These are phyloP conservation scores for Warburgia ugandensis DNA, from an alignment of 164 flowering plant species.

Conservation along the genomic window DNA sequence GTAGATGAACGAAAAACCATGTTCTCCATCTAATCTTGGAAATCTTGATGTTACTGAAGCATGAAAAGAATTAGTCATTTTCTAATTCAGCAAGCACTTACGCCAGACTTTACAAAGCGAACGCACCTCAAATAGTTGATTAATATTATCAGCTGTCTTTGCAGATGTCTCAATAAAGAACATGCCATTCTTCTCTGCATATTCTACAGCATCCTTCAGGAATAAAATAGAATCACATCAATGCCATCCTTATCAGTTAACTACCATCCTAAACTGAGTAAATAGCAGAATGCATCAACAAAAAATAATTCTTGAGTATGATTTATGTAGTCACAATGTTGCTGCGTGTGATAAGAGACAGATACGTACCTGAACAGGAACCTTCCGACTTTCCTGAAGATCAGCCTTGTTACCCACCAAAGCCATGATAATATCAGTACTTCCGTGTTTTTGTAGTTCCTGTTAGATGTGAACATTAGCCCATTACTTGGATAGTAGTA, in stretches of 20 bases:
- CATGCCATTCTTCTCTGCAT: conserved; percentile 97
- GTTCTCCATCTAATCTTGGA: too few species aligned
- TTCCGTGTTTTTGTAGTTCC: conserved; percentile 98
- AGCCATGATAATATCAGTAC: conserved; percentile 92
- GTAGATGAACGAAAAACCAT: too few species aligned
- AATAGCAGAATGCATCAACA: too few species aligned
- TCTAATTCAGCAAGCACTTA: too few species aligned
- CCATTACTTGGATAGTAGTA: too few species aligned
- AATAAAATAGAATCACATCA: conserved; percentile 1
- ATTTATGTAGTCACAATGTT: neutral
- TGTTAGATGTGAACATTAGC: conserved; percentile 16
- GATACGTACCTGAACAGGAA: conserved; percentile 55
- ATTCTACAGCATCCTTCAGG: conserved; percentile 74
- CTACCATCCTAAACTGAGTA: neutral
- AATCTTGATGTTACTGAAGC: too few species aligned
- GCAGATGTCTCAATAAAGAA: conserved; percentile 99
- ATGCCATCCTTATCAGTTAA: neutral
- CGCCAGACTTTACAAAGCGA: neutral
- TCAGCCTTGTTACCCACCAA: conserved; percentile 99
- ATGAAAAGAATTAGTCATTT: too few species aligned
- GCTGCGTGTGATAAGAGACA: neutral
- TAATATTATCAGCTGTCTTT: conserved; percentile 96
- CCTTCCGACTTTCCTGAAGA: conserved; percentile 83
- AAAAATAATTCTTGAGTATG: too few species aligned
- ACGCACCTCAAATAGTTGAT: conserved; percentile 88